These are phyloP conservation scores for Diplosphaera chodatii DNA, from an alignment of 139 green algal genomes.

Conservation along the genomic window DNA sequence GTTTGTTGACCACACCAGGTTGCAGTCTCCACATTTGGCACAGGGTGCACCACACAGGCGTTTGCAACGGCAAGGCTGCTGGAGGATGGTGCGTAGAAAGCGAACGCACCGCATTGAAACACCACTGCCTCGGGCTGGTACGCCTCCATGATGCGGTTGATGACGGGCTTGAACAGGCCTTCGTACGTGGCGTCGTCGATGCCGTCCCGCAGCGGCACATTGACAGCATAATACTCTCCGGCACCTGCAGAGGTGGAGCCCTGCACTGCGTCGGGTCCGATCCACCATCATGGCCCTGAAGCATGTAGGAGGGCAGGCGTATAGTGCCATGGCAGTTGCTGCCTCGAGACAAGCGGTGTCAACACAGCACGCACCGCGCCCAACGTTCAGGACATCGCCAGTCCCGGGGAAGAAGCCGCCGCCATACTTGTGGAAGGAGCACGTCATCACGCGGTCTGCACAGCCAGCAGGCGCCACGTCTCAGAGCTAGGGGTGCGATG, in stretches of 20 bases:
- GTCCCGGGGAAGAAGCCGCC: slow-evolving; percentile 93
- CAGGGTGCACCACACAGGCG: too few species aligned
- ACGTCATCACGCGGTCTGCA: slow-evolving; percentile 60
- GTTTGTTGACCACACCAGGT: too few species aligned
- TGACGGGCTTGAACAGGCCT: slow-evolving; percentile 74
- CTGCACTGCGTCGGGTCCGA: too few species aligned
- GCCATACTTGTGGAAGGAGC: slow-evolving; percentile 87
- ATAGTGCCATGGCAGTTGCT: too few species aligned
- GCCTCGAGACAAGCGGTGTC: too few species aligned
- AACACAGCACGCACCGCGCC: slow-evolving; percentile 38
- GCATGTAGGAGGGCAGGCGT: too few species aligned
- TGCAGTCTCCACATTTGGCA: too few species aligned
- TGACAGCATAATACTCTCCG: slow-evolving; percentile 40
- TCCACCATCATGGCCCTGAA: too few species aligned
- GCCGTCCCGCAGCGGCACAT: slow-evolving; percentile 70
- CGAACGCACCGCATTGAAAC: slow-evolving; percentile 64
- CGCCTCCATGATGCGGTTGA: slow-evolving; percentile 74
- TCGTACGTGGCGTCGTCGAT: slow-evolving; percentile 78
- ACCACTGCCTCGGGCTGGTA: slow-evolving; percentile 88
- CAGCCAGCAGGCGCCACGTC: too few species aligned
- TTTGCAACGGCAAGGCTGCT: too few species aligned
- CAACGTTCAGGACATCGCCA: slow-evolving; percentile 74
- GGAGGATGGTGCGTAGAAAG: too few species aligned
- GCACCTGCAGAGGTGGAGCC: background rate
- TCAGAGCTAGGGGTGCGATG: too few species aligned